Evolutionary conservation across 208 protist species (phyloP), one percentile per base, ranked within the genome.

Genomic region (Herpetomonas tarakana): DNA sequence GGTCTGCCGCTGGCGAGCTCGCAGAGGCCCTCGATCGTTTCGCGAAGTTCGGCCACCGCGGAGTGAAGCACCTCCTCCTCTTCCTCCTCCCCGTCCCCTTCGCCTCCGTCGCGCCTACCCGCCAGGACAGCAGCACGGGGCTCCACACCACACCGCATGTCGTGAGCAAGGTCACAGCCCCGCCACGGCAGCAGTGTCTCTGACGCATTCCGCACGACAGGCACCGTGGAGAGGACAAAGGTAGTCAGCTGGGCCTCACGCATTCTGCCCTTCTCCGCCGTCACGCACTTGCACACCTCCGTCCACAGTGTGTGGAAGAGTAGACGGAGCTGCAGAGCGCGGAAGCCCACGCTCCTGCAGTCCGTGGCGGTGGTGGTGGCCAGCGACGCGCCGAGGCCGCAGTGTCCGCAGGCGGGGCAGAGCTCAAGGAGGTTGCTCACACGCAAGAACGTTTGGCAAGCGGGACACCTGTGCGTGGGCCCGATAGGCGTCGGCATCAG

Each of bases 171-270:
- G 31, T 92, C 80, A 60, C 76, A 80, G 25, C 75, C 72, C 38
- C 74, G 72, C 80, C 83, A 91, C 35, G 81, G 79, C 60, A 90
- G 71, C 51, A 71, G 51, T 38, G 62, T 57, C 26, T 83, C 64
- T 24, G 58, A 25, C 60, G 65, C 58, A 35, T 24, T 24, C 11
- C 18, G 52, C 41, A 68, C 21, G 49, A 41, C 35, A 14, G 35
- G 35, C 35, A 41, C 9, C 35, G 14, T 18, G 7, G 41, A 30
- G 39, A 16, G 35, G 2, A n/a, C 3, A 49, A 30, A 30, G 26
- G 49, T 39, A 2, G 9, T 18, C 9, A 41, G 35, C 9, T 14
- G 35, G 35, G 14, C 35, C 6, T 41, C 35, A 41, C 14, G 9
- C 35, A 14, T 41, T 41, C 35, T 14, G 35, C 35, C 6, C 35